phyloP scores from a whole-genome alignment of 768 basidiomycete species.

The Suillus discolor region DNA sequence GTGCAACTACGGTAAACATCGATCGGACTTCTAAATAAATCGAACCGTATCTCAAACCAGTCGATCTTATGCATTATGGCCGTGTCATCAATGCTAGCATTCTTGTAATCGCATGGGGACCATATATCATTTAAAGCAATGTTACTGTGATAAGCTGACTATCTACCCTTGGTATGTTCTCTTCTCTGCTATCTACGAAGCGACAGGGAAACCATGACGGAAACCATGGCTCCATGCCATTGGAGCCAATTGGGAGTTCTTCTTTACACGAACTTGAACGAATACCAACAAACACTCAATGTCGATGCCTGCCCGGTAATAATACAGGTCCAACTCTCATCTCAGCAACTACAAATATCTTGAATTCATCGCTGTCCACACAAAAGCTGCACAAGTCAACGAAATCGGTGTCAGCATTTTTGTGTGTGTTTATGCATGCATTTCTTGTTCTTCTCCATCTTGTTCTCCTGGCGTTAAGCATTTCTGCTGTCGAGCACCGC shows the following conservation, averaged over 20 bases:
- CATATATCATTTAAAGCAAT: too few species aligned
- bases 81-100: too few species aligned
- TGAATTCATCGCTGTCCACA: background rate
- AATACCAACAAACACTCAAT: background rate
- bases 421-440: background rate
- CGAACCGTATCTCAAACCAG: too few species aligned
- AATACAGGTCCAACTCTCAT: background rate
- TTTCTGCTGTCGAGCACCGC: constrained; percentile 4
- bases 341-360: background rate
- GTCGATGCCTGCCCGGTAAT: background rate
- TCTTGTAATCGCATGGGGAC: too few species aligned
- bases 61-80: too few species aligned
- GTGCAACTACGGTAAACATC: too few species aligned
- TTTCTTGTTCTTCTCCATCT: constrained; percentile 17
- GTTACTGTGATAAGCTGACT: background rate
- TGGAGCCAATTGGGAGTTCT: background rate
- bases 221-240: background rate
- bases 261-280: background rate
- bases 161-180: background rate
- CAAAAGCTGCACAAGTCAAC: background rate
- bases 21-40: too few species aligned
- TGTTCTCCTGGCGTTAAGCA: constrained; percentile 4
- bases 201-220: background rate
- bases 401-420: background rate
- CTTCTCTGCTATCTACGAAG: background rate